Base-by-base conservation (phyloP, 1,284 basidiomycete genomes). In the Sporisorium scitamineum region DNA sequence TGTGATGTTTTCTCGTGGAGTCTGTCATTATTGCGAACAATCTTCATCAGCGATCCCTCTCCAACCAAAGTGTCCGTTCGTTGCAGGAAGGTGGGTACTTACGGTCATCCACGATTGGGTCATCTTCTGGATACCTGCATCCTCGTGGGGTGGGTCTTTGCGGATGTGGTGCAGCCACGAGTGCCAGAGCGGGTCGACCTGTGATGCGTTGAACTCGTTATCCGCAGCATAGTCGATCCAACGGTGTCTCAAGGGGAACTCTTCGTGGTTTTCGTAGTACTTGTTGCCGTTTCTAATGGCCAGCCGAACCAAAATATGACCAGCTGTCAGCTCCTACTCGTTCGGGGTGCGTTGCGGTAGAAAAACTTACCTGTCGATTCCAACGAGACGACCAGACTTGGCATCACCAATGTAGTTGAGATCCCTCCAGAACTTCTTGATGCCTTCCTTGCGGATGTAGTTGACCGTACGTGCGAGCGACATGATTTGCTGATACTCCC, bases 391-490 rank as follows among this genome's bases (percentile, higher is more conserved):
- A 62, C 84, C 84, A 22, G 79, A 76, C 71, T 85, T 85, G 63
- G 83, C 81, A 45, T 85, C 84, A 57, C 83, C 84, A 29, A 85
- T 83, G 60, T 81, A 81, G 61, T 83, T 76, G 50, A 85, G 63
- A 58, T 85, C 81, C 16, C 79, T 67, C 81, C 81, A 84, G 74
- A 71, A 84, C 62, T 80, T 78, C 54, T 72, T 66, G 53, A 80
- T 54, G 13, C 84, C 84, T 22, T 76, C 80, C 65, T 80, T 77
- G 41, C 79, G 72, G 61, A 83, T 79, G 61, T 78, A 69, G 54
- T 76, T 73, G 60, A 85, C 65, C 22, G 81, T 83, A 29, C 84
- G 79, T 48, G 76, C 70, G 57, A 85, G 70, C 56, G 84, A 85
- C 84, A 85, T 70, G 24, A 20, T 61, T 20, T 3, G 2, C n/a